phyloP scores from a whole-genome alignment of 768 basidiomycete species.

The Mycena olivaceomarginata region DNA sequence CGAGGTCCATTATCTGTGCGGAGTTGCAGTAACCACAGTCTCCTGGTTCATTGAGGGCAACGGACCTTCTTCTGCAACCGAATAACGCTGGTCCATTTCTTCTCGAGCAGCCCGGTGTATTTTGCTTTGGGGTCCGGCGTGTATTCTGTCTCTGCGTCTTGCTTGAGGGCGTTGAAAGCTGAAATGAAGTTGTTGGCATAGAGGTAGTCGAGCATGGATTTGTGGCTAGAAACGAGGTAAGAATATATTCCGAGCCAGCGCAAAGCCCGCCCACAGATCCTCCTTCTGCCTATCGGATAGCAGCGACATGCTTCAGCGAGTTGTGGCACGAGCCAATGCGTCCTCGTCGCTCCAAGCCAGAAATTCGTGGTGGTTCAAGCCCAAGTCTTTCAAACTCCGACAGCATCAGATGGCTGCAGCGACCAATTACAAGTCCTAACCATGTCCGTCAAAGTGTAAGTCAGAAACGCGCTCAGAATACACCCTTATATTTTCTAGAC shows the following conservation, averaged over 20 bases:
- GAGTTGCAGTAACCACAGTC: conserved; percentile 34
- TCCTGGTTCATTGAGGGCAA: background rate
- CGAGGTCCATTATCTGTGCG: conserved; percentile 94
- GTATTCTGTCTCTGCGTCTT: conserved; percentile 76
- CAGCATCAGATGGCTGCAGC: background rate
- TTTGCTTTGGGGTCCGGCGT: conserved; percentile 91
- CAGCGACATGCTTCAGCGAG: conserved; percentile 51
- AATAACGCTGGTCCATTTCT: conserved; percentile 99
- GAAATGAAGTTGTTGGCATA: conserved; percentile 78
- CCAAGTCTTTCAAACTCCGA: conserved; percentile 13
- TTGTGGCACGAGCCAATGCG: conserved; percentile 25
- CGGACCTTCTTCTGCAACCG: conserved; percentile 77
- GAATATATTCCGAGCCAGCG: background rate
- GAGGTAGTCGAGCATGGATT: conserved; percentile 88
- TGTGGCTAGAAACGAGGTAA: conserved; percentile 70
- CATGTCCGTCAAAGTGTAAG: conserved; percentile 63
- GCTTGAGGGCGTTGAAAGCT: conserved; percentile 77
- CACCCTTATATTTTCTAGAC: conserved; percentile 53
- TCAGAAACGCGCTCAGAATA: conserved; percentile 14
- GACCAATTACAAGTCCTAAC: background rate
- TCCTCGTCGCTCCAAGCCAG: conserved; percentile 7
- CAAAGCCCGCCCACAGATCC: conserved; percentile 50
- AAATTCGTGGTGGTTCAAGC: conserved; percentile 2
- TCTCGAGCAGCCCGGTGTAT: conserved; percentile 91
- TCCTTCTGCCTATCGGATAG: conserved; percentile 57